These are phyloP conservation scores for Aleurites moluccanus DNA, from an alignment of 441 rosid genomes.

Conservation along the genomic window DNA sequence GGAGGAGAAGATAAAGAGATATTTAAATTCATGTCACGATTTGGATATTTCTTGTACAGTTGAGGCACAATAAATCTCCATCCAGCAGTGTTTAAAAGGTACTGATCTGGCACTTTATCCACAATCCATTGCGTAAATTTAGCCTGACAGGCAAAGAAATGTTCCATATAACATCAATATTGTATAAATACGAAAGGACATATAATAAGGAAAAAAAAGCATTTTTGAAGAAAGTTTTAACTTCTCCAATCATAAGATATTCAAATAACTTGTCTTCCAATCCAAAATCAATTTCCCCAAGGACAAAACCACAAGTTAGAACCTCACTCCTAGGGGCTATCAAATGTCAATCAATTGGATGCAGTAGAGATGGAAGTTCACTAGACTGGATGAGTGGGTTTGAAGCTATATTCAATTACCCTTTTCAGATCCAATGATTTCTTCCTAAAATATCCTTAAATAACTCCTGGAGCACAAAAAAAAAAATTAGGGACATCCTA, in stretches of 20 bases:
- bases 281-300: neutral
- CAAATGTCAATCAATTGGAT: conserved; percentile 1
- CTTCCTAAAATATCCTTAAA: neutral
- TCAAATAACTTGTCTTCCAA: neutral
- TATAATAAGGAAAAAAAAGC: neutral
- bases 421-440: conserved; percentile 5
- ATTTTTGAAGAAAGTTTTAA: conserved; percentile 2
- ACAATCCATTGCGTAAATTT: conserved; percentile 87
- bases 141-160: conserved; percentile 51
- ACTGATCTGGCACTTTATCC: conserved; percentile 79
- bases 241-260: neutral
- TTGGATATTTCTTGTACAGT: conserved; percentile 82
- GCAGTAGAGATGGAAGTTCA: conserved; percentile 3
- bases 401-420: neutral
- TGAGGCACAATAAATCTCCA: conserved; percentile 90
- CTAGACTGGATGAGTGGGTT: neutral
- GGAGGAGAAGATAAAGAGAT: conserved; percentile 83
- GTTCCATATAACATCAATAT: conserved; percentile 18
- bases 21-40: conserved; percentile 75
- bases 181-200: neutral
- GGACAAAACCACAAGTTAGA: neutral
- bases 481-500: neutral
- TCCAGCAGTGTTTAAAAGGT: conserved; percentile 83
- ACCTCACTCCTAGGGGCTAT: neutral
- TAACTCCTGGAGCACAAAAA: neutral